Evolutionary conservation across 805 yeast genomes (phyloP).

Genomic region (Saturnispora hagleri): DNA sequence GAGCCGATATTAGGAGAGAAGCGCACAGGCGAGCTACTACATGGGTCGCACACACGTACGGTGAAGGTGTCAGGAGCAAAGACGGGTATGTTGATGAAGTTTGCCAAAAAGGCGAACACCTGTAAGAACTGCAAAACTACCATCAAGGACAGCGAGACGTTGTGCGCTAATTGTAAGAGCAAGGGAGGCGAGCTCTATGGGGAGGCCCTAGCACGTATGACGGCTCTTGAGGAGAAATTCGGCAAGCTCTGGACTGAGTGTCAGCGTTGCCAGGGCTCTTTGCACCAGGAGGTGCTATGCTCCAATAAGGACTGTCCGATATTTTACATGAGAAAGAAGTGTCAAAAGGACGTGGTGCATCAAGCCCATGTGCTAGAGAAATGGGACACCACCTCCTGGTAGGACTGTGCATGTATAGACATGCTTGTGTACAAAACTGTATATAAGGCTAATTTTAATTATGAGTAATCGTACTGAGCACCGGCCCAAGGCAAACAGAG

Average conservation of each 20-base stretch:
- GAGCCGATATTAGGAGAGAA: slow-evolving; percentile 90
- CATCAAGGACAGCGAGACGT: slow-evolving; percentile 38
- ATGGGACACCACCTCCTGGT: slow-evolving; percentile 59
- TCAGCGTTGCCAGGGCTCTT: slow-evolving; percentile 92
- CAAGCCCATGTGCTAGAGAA: slow-evolving; percentile 51
- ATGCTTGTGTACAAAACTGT: neutral
- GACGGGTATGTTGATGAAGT: slow-evolving; percentile 78
- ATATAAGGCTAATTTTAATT: neutral
- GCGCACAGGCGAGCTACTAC: slow-evolving; percentile 68
- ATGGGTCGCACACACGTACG: slow-evolving; percentile 78
- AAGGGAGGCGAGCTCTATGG: slow-evolving; percentile 73
- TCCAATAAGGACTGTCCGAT: slow-evolving; percentile 96
- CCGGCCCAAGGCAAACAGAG: neutral
- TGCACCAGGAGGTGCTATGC: slow-evolving; percentile 93
- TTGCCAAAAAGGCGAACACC: slow-evolving; percentile 79
- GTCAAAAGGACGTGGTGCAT: slow-evolving; percentile 58
- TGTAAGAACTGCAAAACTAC: slow-evolving; percentile 89
- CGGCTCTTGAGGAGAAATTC: slow-evolving; percentile 71
- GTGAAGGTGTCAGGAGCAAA: slow-evolving; percentile 66
- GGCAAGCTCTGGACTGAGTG: slow-evolving; percentile 96
- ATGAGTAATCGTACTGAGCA: slow-evolving; percentile 1
- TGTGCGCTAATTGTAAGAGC: slow-evolving; percentile 70
- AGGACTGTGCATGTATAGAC: too few relatives aligned
- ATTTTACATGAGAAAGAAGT: slow-evolving; percentile 89
- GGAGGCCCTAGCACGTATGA: slow-evolving; percentile 71